Conservation (phyloP, 306 rosid species). For the Vigna reflexopilosa region DNA sequence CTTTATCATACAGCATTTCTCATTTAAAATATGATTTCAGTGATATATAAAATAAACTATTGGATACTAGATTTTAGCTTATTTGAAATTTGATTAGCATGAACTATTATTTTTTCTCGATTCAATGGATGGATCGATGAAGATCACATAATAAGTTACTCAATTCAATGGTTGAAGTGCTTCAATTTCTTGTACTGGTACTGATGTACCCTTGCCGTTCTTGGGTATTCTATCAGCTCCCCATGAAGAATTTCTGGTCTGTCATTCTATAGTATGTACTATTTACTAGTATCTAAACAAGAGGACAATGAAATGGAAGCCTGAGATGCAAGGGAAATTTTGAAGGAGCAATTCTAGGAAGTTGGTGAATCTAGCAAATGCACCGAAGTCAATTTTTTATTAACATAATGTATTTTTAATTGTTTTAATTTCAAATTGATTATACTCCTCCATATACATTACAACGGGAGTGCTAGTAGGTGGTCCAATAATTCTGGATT, state of each 20-base stretch:
- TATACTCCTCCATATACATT: not conserved
- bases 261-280: not conserved
- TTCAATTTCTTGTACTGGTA: not conserved
- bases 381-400: not conserved
- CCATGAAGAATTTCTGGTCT: not conserved
- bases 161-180: not conserved
- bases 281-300: not conserved
- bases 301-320: slow-evolving; percentile 12
- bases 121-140: not conserved
- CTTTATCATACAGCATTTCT: not conserved
- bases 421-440: slow-evolving; percentile 1
- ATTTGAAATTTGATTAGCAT: slow-evolving; percentile 3
- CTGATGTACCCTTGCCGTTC: not conserved
- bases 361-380: not conserved
- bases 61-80: slow-evolving; percentile 22
- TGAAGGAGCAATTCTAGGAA: not conserved
- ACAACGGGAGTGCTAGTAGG: not conserved
- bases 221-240: not conserved
- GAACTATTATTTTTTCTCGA: not conserved
- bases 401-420: not conserved
- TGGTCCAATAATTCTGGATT: not conserved
- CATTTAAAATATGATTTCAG: not conserved
- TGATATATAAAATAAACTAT: too few species aligned
- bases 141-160: not conserved
- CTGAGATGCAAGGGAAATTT: not conserved